Conservation (phyloP, 1,284 basidiomycete species). For the Sporisorium graminicola region DNA sequence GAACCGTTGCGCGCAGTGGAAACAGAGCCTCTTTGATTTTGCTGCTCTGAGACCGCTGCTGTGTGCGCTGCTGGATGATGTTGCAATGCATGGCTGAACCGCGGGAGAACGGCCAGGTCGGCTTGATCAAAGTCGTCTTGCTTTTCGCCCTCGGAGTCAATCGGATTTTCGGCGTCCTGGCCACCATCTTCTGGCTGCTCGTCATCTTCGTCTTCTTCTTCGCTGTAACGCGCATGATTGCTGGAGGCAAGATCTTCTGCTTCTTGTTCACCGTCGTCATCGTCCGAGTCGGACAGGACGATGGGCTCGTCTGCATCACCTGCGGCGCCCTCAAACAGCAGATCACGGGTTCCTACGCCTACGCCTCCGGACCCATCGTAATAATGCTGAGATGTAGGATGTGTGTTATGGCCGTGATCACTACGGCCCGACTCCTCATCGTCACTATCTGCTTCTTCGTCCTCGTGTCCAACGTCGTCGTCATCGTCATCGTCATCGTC, state of each 20-base stretch:
- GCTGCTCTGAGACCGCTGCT: not conserved
- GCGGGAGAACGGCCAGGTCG: not conserved
- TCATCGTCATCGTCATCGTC: constrained; percentile 12
- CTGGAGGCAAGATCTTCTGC: not conserved
- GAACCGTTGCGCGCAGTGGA: not conserved
- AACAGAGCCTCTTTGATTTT: not conserved
- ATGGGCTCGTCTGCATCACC: constrained; percentile 48
- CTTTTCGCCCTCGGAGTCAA: not conserved
- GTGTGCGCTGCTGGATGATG: not conserved
- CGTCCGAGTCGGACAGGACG: constrained; percentile 48
- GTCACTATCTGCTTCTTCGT: constrained; percentile 1
- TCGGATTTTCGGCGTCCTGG: constrained; percentile 6
- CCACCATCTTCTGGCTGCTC: not conserved
- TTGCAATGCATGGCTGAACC: not conserved
- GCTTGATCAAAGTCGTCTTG: constrained; percentile 11
- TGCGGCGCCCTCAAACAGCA: constrained; percentile 29
- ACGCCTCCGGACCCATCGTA: constrained; percentile 16
- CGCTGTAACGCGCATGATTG: not conserved
- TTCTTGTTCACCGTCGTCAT: constrained; percentile 25
- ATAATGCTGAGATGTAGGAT: constrained; percentile 1
- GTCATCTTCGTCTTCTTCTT: constrained; percentile 11
- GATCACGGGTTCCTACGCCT: constrained; percentile 17
- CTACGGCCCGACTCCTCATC: constrained; percentile 13
- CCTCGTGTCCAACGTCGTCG: constrained; percentile 2
- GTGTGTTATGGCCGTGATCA: not conserved